These are phyloP conservation scores for Aureobasidium melanogenum DNA, from an alignment of 2,329 filamentous ascomycete genomes.

Conservation along the genomic window DNA sequence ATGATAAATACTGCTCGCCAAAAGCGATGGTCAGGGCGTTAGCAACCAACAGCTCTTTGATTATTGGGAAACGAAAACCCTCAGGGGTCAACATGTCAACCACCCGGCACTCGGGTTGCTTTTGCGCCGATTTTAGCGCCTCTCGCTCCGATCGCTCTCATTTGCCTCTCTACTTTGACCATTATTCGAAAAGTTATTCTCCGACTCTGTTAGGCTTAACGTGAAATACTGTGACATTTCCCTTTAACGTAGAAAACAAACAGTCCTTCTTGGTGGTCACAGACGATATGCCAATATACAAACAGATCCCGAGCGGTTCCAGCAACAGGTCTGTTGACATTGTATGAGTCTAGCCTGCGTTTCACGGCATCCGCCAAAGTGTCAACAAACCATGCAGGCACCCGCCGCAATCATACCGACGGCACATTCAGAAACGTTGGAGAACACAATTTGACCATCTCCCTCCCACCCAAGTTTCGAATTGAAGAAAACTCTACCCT, in stretches of 20 bases:
- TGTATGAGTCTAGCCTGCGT: conserved; percentile 6
- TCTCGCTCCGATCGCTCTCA: conserved; percentile 1
- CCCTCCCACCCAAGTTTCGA: not conserved
- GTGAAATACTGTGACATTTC: not conserved
- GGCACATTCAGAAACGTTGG: not conserved
- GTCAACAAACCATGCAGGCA: conserved; percentile 5
- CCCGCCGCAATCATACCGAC: conserved; percentile 7
- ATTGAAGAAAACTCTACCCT: not conserved
- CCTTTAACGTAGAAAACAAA: not conserved
- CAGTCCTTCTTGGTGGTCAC: not conserved
- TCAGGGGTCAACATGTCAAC: conserved; percentile 9
- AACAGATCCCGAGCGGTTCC: not conserved
- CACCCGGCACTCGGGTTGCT: not conserved
- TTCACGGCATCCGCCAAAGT: conserved; percentile 2
- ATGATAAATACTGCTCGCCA: conserved; percentile 3
- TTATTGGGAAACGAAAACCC: not conserved
- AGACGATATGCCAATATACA: not conserved
- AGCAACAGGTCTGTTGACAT: not conserved
- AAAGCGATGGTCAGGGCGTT: conserved; percentile 9
- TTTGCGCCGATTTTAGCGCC: conserved; percentile 4
- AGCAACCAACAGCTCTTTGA: conserved; percentile 5
- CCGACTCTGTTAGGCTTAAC: not conserved
- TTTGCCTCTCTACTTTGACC: not conserved
- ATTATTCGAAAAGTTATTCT: not conserved
- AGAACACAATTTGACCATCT: not conserved